Percentiles rank a stretch among this genome's conserved stretches.
Conservation (phyloP, 225 moss, liverwort and hornwort genomes). For the Anthoceros angustus region DNA sequence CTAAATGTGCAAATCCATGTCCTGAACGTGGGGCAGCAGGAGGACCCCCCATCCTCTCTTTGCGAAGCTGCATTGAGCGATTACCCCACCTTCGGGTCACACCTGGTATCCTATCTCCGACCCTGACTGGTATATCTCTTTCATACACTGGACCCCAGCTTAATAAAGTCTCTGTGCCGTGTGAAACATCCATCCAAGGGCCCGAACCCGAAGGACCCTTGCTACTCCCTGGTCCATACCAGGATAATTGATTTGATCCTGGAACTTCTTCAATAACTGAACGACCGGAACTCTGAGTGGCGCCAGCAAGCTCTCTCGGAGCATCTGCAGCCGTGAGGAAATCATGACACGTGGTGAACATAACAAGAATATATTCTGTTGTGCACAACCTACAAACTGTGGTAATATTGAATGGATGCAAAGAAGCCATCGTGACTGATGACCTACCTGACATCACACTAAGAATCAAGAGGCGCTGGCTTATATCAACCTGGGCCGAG, state of each 20-base stretch:
- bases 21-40: constrained; percentile 9
- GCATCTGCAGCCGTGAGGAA: constrained; percentile 33
- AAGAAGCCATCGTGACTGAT: neutral
- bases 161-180: constrained; percentile 35
- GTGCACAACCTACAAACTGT: neutral
- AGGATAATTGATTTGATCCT: constrained; percentile 19
- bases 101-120: constrained; percentile 40
- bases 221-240: constrained; percentile 35
- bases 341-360: neutral
- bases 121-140: constrained; percentile 48
- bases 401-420: no score
- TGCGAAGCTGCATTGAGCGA: constrained; percentile 60
- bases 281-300: constrained; percentile 14
- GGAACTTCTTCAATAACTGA: constrained; percentile 26
- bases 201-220: constrained; percentile 39
- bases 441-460: constrained; percentile 64
- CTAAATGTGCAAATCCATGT: constrained; percentile 45
- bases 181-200: constrained; percentile 66
- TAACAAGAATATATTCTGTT: neutral
- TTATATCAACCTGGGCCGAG: constrained; percentile 77
- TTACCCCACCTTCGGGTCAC: constrained; percentile 61
- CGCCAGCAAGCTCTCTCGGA: constrained; percentile 47
- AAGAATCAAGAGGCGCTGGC: constrained; percentile 83
- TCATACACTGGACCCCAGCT: constrained; percentile 77
- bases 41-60: constrained; percentile 16